phyloP scores from a whole-genome alignment of 805 yeast genomes.

The Teunomyces atbi region DNA sequence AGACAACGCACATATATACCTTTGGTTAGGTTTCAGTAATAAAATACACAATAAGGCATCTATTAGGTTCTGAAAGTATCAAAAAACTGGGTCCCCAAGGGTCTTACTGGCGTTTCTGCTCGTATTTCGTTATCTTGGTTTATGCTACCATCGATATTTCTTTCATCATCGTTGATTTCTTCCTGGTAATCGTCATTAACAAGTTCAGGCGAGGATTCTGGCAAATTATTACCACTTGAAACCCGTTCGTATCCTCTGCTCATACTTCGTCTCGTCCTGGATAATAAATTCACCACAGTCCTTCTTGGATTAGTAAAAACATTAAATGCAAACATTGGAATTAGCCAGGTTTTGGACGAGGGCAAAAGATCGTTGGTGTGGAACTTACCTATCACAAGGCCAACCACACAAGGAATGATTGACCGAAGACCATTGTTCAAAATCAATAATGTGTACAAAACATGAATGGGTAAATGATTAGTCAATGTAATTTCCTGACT shows the following conservation, averaged over 20 bases:
- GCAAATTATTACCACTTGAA: not conserved
- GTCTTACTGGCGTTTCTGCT: conserved; percentile 60
- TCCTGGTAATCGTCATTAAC: conserved; percentile 19
- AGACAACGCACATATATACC: not conserved
- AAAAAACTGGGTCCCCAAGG: conserved; percentile 58
- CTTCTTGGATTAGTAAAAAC: conserved; percentile 27
- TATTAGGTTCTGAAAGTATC: conserved; percentile 53
- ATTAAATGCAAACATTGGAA: conserved; percentile 27
- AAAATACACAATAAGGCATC: not conserved
- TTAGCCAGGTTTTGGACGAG: conserved; percentile 33
- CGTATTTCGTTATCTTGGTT: conserved; percentile 26
- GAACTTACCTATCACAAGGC: conserved; percentile 37
- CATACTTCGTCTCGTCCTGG: not conserved
- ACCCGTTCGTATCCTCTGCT: conserved; percentile 1
- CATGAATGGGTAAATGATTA: conserved; percentile 41
- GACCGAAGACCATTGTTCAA: conserved; percentile 38
- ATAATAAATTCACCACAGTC: not conserved
- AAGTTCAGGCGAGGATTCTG: conserved; percentile 1
- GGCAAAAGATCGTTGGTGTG: conserved; percentile 35
- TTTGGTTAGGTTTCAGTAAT: not conserved
- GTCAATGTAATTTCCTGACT: conserved; percentile 25
- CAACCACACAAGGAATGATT: conserved; percentile 35
- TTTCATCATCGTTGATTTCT: conserved; percentile 20
- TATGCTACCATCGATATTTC: conserved; percentile 1
- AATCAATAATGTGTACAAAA: conserved; percentile 32